Conservation (phyloP, 176 grass and related monocot species). For the Triticum urartu region DNA sequence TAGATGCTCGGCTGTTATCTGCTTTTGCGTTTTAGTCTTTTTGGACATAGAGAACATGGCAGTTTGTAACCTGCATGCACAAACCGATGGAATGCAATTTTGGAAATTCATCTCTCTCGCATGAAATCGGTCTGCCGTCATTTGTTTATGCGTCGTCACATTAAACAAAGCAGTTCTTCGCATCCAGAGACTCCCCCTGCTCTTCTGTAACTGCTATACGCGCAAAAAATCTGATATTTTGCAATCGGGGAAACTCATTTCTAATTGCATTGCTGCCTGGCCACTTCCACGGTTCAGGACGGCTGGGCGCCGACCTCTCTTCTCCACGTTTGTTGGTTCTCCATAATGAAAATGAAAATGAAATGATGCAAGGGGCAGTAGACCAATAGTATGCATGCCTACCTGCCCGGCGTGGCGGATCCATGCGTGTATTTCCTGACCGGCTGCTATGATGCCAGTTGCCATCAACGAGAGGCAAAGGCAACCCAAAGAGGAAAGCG, state of each 20-base stretch:
- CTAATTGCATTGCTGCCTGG: background rate
- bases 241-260: background rate
- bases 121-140: background rate
- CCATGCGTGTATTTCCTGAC: background rate
- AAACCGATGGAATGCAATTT: constrained; percentile 15
- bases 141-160: background rate
- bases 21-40: background rate
- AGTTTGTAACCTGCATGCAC: constrained; percentile 31
- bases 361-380: background rate
- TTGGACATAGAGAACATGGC: constrained; percentile 19
- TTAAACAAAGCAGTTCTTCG: background rate
- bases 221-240: background rate
- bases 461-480: background rate
- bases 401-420: background rate
- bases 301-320: background rate
- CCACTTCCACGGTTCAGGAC: background rate
- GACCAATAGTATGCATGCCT: too few species aligned
- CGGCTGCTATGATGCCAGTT: background rate
- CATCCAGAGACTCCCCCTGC: background rate
- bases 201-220: background rate
- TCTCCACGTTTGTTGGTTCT: background rate
- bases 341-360: background rate
- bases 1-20: constrained; percentile 11
- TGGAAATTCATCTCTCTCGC: background rate
- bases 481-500: background rate